phyloP scores from a whole-genome alignment of 306 rosid genomes.

The Mimosa bimucronata region DNA sequence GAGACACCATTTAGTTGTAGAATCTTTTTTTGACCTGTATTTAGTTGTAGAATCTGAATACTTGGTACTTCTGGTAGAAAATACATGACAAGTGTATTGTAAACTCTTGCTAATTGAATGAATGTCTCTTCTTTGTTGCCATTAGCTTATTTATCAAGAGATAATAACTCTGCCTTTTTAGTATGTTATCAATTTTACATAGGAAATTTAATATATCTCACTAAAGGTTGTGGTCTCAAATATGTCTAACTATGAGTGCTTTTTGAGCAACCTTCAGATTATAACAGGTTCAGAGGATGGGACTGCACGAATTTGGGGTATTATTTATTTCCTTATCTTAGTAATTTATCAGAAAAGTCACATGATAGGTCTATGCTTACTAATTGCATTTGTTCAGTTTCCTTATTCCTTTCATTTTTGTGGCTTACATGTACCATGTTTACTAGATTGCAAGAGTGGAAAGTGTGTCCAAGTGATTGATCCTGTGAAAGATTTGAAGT shows the following conservation, averaged over 20 bases:
- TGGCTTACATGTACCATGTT: conserved; percentile 38
- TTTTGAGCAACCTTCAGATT: conserved; percentile 58
- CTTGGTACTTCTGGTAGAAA: conserved; percentile 9
- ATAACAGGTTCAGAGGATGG: conserved; percentile 98
- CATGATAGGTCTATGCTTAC: conserved; percentile 12
- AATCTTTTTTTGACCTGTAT: too few relatives aligned
- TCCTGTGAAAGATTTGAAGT: conserved; percentile 61
- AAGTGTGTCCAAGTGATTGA: conserved; percentile 71
- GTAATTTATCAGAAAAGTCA: conserved; percentile 20
- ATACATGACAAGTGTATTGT: conserved; percentile 15
- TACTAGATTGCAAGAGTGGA: conserved; percentile 86
- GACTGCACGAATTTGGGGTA: conserved; percentile 91
- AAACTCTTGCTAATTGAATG: background rate
- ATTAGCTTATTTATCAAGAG: conserved; percentile 10
- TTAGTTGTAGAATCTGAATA: conserved; percentile 24
- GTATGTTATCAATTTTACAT: background rate
- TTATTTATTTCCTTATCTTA: conserved; percentile 20
- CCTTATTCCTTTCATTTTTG: conserved; percentile 30
- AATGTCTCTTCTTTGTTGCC: conserved; percentile 19
- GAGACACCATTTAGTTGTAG: conserved; percentile 5
- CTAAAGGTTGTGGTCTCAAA: conserved; percentile 18
- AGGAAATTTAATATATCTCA: background rate
- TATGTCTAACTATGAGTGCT: conserved; percentile 36
- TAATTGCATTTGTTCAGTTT: conserved; percentile 20
- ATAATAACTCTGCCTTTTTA: background rate